phyloP scores from a whole-genome alignment of 257 asterid species.

The Solanum clarkiae region DNA sequence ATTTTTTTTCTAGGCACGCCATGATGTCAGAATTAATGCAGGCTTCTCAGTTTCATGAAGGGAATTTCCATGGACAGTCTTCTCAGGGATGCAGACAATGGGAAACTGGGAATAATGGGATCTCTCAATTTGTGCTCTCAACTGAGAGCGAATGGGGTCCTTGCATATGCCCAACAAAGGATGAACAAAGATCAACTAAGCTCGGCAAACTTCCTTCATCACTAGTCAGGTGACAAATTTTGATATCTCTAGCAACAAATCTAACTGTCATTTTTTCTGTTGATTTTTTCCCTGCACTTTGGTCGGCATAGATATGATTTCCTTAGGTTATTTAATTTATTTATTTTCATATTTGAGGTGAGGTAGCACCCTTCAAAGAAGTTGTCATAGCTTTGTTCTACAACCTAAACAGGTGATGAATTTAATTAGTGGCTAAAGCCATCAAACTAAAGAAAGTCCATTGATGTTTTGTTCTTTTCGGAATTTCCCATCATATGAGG shows the following conservation, averaged over 20 bases:
- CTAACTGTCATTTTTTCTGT: not conserved
- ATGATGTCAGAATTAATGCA: constrained; percentile 50
- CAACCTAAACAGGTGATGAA: not conserved
- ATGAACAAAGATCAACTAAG: constrained; percentile 44
- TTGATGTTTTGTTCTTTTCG: not conserved
- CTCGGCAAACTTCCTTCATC: constrained; percentile 52
- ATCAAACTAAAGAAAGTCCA: not conserved
- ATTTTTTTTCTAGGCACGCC: constrained; percentile 32
- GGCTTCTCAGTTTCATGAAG: constrained; percentile 61
- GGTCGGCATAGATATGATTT: not conserved
- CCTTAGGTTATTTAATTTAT: not conserved
- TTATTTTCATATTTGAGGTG: not conserved
- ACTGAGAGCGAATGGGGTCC: constrained; percentile 47
- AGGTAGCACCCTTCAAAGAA: not conserved
- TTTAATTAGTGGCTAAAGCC: not conserved
- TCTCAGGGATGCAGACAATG: constrained; percentile 61
- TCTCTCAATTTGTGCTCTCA: constrained; percentile 51
- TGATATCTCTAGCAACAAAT: not conserved
- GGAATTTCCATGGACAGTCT: constrained; percentile 65
- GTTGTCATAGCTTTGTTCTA: not conserved
- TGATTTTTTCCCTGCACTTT: not conserved
- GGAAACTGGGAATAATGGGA: constrained; percentile 62
- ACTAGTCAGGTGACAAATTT: constrained; percentile 42
- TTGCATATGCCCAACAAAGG: constrained; percentile 44
- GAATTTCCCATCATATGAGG: not conserved